phyloP scores from a whole-genome alignment of 2,329 filamentous ascomycete species.

The Alternaria longipes region DNA sequence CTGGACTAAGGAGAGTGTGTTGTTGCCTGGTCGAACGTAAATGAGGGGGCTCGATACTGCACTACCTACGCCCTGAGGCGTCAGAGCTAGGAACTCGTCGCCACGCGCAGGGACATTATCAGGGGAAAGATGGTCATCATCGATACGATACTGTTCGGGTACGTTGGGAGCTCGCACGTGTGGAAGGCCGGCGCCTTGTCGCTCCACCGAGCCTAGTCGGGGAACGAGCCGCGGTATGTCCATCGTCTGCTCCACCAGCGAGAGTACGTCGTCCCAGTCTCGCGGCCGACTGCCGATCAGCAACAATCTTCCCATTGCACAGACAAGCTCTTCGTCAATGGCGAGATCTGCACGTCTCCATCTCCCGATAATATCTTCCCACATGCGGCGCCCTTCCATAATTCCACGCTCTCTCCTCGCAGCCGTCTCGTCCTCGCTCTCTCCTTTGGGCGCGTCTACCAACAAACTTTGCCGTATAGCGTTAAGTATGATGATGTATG shows the following conservation, averaged over 20 bases:
- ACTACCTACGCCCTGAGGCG: conserved; percentile 26
- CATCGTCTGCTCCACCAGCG: conserved; percentile 84
- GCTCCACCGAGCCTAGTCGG: conserved; percentile 44
- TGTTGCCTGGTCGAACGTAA: conserved; percentile 61
- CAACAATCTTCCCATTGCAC: conserved; percentile 82
- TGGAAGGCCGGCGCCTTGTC: conserved; percentile 37
- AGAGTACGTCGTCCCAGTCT: conserved; percentile 77
- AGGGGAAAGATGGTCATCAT: conserved; percentile 42
- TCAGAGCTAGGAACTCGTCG: conserved; percentile 45
- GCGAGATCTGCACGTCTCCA: conserved; percentile 76
- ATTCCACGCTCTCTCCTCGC: conserved; percentile 59
- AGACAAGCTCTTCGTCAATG: conserved; percentile 82
- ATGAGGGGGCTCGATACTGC: conserved; percentile 44
- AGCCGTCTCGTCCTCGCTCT: conserved; percentile 40
- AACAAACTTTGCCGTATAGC: conserved; percentile 64
- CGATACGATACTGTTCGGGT: conserved; percentile 34
- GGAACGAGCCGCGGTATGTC: conserved; percentile 68
- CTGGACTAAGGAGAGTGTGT: conserved; percentile 74
- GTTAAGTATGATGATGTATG: conserved; percentile 85
- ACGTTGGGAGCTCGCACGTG: conserved; percentile 50
- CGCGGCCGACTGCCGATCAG: conserved; percentile 66
- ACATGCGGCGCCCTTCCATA: conserved; percentile 75
- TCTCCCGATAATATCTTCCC: conserved; percentile 79
- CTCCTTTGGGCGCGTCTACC: conserved; percentile 36
- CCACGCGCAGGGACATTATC: conserved; percentile 34